Evolutionary conservation across 2,329 filamentous ascomycete genomes (phyloP), one percentile per base, ranked within the genome.

Genomic region (Alternaria triticina): DNA sequence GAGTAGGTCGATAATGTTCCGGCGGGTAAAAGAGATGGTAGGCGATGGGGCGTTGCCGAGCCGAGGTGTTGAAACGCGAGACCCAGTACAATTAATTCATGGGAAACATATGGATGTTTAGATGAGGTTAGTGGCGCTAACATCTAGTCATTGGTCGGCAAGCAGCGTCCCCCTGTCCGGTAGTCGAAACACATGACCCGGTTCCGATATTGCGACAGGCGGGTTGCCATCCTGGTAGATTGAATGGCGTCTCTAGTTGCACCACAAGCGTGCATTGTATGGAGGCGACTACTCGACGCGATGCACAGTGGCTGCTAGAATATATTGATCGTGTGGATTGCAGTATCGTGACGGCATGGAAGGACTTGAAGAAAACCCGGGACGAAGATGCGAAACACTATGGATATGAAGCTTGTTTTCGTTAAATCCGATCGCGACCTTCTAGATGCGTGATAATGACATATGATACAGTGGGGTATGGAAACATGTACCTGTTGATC

Each of bases 391-490:
- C 33, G 49, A 43, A 36, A 54, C 23, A 40, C 20, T 33, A 54
- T 47, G 17, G 50, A 30, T 20, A 40, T 25, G 22, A 66, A 62
- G 54, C 59, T 65, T 66, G 40, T 61, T 60, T 63, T 58, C 51
- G 49, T 67, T 55, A 57, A 55, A 62, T 54, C 50, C 46, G 33
- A 45, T 46, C 45, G 45, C 43, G 45, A 46, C 33, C 56, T 51
- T 69, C 65, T 69, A 72, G 68, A 71, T 66, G 36, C 58, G 27
- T 69, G 55, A 68, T 66, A 65, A 72, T 74, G 65, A 73, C 68
- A 70, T 71, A 74, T 75, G 59, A 57, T 72, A 74, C 71, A 74
- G 43, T 33, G 49, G 51, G 30, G 51, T 69, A 70, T 67, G 62
- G 61, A 65, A 25, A 72, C 62, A 71, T 45, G 57, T 54, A 44